Base-by-base conservation (phyloP, 495 filamentous ascomycete genomes). In the Tuber calosporum region DNA sequence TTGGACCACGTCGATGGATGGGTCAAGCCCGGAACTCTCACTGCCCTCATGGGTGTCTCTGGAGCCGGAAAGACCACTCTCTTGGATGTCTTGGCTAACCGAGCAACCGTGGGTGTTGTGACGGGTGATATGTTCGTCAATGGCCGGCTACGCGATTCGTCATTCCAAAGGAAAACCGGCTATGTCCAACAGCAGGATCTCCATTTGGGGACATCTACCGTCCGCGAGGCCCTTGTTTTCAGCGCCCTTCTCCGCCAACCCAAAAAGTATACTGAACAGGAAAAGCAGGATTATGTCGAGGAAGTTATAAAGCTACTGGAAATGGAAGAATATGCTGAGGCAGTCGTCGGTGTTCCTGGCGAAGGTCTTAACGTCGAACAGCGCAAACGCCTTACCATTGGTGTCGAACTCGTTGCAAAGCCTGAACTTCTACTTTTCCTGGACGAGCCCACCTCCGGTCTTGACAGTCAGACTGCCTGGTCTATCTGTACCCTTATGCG, bases 131-230 rank as follows among this genome's bases (percentile, higher is more conserved):
- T 94, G 89, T 84, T 94, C 3, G 91, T 97, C 7, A 91, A 96
- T 77, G 93, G 92, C 2, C 86, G 85, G 37, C 89, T 86, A 58
- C 87, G 90, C 26, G 92, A 96, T 79, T 85, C 87, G 26, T 92
- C 91, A 0, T 97, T 97, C 86, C 93, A 95, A 80, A 90, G 93
- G 43, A 95, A 95, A 84, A 97, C 93, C 4, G 94, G 94, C 38
- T 98, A 97, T 78, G 94, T 95, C 30, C 93, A 98, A 79, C 94
- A 98, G 82, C 93, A 96, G 83, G 94, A 98, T 87, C 87, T 98
- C 13, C 94, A 97, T 82, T 86, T 96, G 37, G 86, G 90, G 45
- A 96, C 93, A 0, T 88, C 90, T 1, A 98, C 94, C 7, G 93
- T 97, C 48, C 88, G 93, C 66, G 94, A 92, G 81, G 92, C 93